Evolutionary conservation across 1,139 yeast species (phyloP).

Genomic region (Diutina catenulata): DNA sequence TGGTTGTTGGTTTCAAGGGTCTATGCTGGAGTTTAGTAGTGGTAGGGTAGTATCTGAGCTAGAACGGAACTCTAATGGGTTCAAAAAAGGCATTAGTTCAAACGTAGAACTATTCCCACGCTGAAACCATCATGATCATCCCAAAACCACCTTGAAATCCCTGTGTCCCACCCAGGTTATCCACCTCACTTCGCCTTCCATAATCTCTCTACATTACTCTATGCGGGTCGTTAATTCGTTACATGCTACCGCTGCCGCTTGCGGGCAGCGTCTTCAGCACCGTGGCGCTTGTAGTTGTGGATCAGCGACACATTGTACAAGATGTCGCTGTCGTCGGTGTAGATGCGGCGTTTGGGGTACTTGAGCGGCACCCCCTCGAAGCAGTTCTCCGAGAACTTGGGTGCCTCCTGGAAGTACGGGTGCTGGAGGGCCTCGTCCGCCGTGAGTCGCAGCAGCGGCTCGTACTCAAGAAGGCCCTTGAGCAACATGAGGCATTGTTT

Average conservation of each 20-base stretch:
- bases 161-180: too few relatives aligned
- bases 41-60: too few relatives aligned
- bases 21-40: too few relatives aligned
- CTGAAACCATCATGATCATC: too few relatives aligned
- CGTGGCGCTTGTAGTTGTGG: slow-evolving; percentile 7
- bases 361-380: slow-evolving; percentile 52
- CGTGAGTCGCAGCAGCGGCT: slow-evolving; percentile 62
- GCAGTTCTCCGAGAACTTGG: slow-evolving; percentile 59
- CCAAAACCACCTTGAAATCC: too few relatives aligned
- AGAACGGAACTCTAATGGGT: too few relatives aligned
- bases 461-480: slow-evolving; percentile 57
- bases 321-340: slow-evolving; percentile 68
- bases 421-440: slow-evolving; percentile 56
- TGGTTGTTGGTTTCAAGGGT: too few relatives aligned
- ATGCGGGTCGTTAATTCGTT: too few relatives aligned
- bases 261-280: not conserved
- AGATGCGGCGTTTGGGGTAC: slow-evolving; percentile 64
- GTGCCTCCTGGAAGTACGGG: slow-evolving; percentile 59
- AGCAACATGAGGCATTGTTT: slow-evolving; percentile 57
- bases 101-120: too few relatives aligned
- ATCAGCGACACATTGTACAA: slow-evolving; percentile 10
- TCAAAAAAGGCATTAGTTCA: too few relatives aligned
- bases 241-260: not conserved
- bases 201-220: too few relatives aligned
- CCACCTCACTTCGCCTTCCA: too few relatives aligned